These are phyloP conservation scores for Dactylellina parvicollis DNA, from an alignment of 2,329 filamentous ascomycete species.

Conservation along the genomic window DNA sequence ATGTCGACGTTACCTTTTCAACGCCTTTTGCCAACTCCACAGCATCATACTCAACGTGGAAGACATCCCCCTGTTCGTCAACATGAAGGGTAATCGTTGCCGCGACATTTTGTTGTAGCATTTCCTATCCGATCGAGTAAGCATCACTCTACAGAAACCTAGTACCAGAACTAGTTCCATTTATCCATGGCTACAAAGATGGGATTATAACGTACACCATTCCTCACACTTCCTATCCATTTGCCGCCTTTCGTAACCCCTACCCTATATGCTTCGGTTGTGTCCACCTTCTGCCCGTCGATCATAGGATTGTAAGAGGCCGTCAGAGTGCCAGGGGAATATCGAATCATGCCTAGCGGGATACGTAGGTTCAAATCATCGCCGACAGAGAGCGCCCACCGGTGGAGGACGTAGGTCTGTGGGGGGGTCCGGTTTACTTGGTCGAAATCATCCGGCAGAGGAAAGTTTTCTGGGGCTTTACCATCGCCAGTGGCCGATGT, in stretches of 20 bases:
- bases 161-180: background rate
- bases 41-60: constrained; percentile 44
- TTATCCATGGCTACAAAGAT: background rate
- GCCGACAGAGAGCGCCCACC: constrained; percentile 43
- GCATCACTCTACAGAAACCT: background rate
- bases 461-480: constrained; percentile 21
- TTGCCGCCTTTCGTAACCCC: constrained; percentile 37
- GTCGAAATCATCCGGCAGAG: constrained; percentile 45
- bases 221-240: constrained; percentile 41
- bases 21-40: constrained; percentile 23
- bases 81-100: constrained; percentile 44
- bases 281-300: background rate
- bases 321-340: constrained; percentile 16
- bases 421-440: constrained; percentile 44
- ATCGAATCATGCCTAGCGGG: constrained; percentile 47
- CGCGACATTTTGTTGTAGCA: constrained; percentile 24
- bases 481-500: constrained; percentile 8
- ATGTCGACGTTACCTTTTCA: constrained; percentile 34
- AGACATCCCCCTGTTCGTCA: constrained; percentile 44
- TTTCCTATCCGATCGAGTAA: constrained; percentile 8
- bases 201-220: constrained; percentile 20
- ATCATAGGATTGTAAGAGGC: constrained; percentile 32
- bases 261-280: constrained; percentile 23
- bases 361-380: constrained; percentile 13
- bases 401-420: constrained; percentile 31